phyloP scores from a whole-genome alignment of 129 eudicot species.

The Gnaphalium uliginosum region DNA sequence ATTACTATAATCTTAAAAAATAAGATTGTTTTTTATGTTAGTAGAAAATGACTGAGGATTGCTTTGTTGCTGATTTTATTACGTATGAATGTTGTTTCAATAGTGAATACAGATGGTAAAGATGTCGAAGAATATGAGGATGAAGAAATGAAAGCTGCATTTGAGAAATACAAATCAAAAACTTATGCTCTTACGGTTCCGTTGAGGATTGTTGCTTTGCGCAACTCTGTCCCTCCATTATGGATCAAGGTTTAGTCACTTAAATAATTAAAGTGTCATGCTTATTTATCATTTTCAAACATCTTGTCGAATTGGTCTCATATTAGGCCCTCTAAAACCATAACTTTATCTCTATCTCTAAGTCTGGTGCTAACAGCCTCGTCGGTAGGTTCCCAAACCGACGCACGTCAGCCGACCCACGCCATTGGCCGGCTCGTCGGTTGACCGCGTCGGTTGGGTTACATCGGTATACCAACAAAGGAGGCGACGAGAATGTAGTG shows the following conservation, averaged over 20 bases:
- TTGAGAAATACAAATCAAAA: constrained; percentile 77
- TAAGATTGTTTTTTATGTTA: background rate
- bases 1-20: background rate
- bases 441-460: too few species aligned
- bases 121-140: constrained; percentile 40
- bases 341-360: too few species aligned
- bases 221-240: constrained; percentile 79
- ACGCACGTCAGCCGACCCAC: too few species aligned
- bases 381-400: too few species aligned
- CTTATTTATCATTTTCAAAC: background rate
- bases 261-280: background rate
- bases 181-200: constrained; percentile 90
- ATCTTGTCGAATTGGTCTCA: background rate
- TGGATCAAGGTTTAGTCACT: constrained; percentile 72
- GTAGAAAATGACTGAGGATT: constrained; percentile 7
- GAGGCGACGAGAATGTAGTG: too few species aligned
- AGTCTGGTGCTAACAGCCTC: too few species aligned
- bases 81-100: background rate
- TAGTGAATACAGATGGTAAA: constrained; percentile 31
- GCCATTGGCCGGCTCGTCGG: too few species aligned
- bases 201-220: constrained; percentile 69
- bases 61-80: constrained; percentile 1
- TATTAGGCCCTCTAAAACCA: too few species aligned
- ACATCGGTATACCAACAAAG: too few species aligned
- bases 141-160: constrained; percentile 67